These are phyloP conservation scores for Daldinia sp. DNA, from an alignment of 2,329 filamentous ascomycete species.

Conservation along the genomic window DNA sequence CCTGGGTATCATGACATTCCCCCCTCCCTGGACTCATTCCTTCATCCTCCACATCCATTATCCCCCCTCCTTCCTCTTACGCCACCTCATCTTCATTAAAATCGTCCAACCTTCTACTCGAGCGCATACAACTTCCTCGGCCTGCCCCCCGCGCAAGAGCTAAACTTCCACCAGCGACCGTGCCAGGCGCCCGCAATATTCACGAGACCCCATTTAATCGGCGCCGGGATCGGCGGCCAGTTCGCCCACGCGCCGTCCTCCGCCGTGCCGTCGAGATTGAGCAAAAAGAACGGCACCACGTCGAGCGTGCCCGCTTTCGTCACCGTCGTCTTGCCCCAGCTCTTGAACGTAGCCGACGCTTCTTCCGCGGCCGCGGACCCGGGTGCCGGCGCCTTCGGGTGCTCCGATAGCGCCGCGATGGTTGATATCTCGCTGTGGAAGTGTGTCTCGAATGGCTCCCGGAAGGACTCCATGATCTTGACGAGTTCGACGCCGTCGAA, in stretches of 20 bases:
- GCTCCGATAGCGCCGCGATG: slow-evolving; percentile 62
- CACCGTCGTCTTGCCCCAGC: slow-evolving; percentile 73
- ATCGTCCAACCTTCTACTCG: slow-evolving; percentile 33
- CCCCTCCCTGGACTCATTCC: not conserved
- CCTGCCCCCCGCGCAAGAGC: slow-evolving; percentile 67
- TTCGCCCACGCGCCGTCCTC: slow-evolving; percentile 71
- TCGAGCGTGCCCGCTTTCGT: slow-evolving; percentile 69
- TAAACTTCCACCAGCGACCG: slow-evolving; percentile 72
- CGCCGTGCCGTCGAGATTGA: slow-evolving; percentile 70
- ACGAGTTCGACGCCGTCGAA: slow-evolving; percentile 61
- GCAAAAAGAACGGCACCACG: slow-evolving; percentile 73
- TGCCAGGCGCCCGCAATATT: slow-evolving; percentile 70
- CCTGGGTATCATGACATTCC: slow-evolving; percentile 29
- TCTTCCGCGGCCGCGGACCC: slow-evolving; percentile 59
- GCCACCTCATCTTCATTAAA: too few relatives aligned
- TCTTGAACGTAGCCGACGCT: slow-evolving; percentile 66
- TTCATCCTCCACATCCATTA: not conserved
- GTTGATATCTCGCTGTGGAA: slow-evolving; percentile 68
- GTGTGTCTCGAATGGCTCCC: slow-evolving; percentile 63
- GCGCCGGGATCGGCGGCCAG: slow-evolving; percentile 74
- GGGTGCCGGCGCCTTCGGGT: slow-evolving; percentile 63
- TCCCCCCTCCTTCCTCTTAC: not conserved
- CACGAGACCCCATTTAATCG: slow-evolving; percentile 69
- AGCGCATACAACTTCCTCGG: slow-evolving; percentile 67
- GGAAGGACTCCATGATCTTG: slow-evolving; percentile 64